A percentile compares a stretch with the other conserved stretches of the same genome.
phyloP scores from a whole-genome alignment of 2,329 filamentous ascomycete genomes.

The Drechslerella coelobrocha region DNA sequence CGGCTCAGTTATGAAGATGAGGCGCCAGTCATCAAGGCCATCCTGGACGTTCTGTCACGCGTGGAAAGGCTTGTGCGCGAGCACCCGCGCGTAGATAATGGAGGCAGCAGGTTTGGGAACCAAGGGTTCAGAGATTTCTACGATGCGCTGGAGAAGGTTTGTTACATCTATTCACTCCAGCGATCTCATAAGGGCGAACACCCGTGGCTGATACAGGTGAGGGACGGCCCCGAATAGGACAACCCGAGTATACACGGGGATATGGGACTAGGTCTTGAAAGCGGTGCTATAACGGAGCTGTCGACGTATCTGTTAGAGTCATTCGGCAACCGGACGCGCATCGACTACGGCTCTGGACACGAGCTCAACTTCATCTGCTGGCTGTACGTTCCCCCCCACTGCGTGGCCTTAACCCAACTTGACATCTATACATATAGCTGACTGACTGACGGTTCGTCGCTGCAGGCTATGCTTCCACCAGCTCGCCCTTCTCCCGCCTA shows the following conservation, averaged over 20 bases:
- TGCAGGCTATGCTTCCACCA: constrained; percentile 81
- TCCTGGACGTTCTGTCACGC: constrained; percentile 74
- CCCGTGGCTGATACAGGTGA: constrained; percentile 33
- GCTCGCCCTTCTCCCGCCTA: constrained; percentile 68
- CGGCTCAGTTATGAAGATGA: constrained; percentile 69
- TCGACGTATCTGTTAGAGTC: constrained; percentile 81
- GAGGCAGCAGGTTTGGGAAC: constrained; percentile 91
- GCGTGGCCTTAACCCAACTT: not conserved
- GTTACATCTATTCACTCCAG: constrained; percentile 53
- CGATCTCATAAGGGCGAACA: constrained; percentile 52
- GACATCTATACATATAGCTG: constrained; percentile 6
- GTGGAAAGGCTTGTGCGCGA: constrained; percentile 71
- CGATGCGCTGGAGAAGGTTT: constrained; percentile 67
- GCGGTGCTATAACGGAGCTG: constrained; percentile 70
- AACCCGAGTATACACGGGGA: constrained; percentile 25
- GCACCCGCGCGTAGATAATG: constrained; percentile 82
- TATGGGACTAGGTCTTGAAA: constrained; percentile 54
- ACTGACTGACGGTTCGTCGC: not conserved
- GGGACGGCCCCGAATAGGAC: constrained; percentile 51
- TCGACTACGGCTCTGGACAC: constrained; percentile 97
- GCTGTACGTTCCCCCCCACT: constrained; percentile 62
- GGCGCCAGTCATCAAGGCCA: constrained; percentile 68
- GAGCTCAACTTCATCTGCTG: constrained; percentile 97
- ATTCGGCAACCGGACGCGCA: constrained; percentile 83
- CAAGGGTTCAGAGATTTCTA: constrained; percentile 85